phyloP scores from a whole-genome alignment of 352 stramenopile genomes.

The Pythium periplocum region DNA sequence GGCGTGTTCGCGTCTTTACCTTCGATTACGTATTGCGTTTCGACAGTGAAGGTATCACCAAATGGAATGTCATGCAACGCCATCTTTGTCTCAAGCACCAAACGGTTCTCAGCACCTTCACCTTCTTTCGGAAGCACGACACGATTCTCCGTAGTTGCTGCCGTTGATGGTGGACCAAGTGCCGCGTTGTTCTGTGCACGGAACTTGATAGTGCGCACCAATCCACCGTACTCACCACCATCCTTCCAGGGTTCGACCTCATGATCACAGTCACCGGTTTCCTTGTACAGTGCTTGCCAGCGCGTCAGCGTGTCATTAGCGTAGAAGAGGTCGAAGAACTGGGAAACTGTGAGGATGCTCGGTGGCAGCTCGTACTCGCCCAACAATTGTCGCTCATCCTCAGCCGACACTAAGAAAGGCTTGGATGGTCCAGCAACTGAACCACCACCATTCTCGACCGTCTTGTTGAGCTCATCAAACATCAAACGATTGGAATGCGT shows the following conservation, averaged over 20 bases:
- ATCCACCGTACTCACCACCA: slow-evolving; percentile 47
- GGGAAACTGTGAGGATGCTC: slow-evolving; percentile 34
- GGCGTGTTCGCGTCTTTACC: slow-evolving; percentile 30
- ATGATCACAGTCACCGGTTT: slow-evolving; percentile 62
- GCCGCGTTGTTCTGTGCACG: slow-evolving; percentile 65
- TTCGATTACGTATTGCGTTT: slow-evolving; percentile 50
- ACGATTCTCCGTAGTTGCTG: slow-evolving; percentile 49
- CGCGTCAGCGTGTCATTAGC: slow-evolving; percentile 36
- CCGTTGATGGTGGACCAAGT: slow-evolving; percentile 59
- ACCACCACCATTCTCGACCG: slow-evolving; percentile 14
- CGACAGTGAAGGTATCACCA: slow-evolving; percentile 72
- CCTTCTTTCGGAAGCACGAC: slow-evolving; percentile 35
- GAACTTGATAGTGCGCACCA: slow-evolving; percentile 69
- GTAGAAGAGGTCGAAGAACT: slow-evolving; percentile 80
- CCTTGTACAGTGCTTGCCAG: slow-evolving; percentile 53
- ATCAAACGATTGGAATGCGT: slow-evolving; percentile 42
- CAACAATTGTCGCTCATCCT: slow-evolving; percentile 61
- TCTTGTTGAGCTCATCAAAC: slow-evolving; percentile 61
- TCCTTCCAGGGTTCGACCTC: slow-evolving; percentile 53
- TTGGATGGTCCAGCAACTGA: slow-evolving; percentile 20
- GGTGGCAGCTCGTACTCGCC: slow-evolving; percentile 63
- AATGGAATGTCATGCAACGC: slow-evolving; percentile 75
- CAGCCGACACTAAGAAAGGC: slow-evolving; percentile 63
- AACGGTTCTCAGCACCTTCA: slow-evolving; percentile 33
- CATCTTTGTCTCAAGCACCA: slow-evolving; percentile 62